phyloP scores from a whole-genome alignment of 441 rosid genomes.

The Biscutella auriculata region DNA sequence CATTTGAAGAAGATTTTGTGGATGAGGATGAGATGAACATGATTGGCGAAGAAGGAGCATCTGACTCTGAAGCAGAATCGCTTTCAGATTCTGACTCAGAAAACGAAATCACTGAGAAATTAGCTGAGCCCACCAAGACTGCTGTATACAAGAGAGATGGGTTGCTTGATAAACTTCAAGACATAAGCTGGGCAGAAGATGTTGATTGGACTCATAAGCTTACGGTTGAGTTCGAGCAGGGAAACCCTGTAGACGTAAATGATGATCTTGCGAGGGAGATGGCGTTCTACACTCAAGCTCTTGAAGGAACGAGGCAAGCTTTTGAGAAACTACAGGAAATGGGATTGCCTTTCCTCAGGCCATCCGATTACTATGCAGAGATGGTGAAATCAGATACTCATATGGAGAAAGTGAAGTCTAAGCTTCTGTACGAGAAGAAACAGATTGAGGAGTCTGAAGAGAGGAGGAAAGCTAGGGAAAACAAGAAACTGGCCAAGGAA shows the following conservation, averaged over 20 bases:
- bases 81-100: constrained; percentile 48
- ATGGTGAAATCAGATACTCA: constrained; percentile 77
- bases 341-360: constrained; percentile 70
- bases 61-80: constrained; percentile 41
- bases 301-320: constrained; percentile 57
- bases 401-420: constrained; percentile 72
- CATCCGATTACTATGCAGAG: constrained; percentile 71
- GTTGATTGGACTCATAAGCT: constrained; percentile 65
- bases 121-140: constrained; percentile 43
- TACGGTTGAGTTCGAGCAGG: constrained; percentile 46
- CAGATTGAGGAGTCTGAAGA: constrained; percentile 73
- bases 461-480: constrained; percentile 75
- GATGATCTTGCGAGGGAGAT: constrained; percentile 71
- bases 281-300: constrained; percentile 67
- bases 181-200: constrained; percentile 66
- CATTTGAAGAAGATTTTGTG: constrained; percentile 25
- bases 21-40: constrained; percentile 34
- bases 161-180: constrained; percentile 60
- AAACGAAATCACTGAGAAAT: constrained; percentile 41
- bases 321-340: constrained; percentile 44
- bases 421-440: constrained; percentile 59
- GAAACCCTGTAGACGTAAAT: constrained; percentile 66
- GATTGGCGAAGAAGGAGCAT: constrained; percentile 26
- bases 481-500: constrained; percentile 63
- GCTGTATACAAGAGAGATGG: constrained; percentile 52